Evolutionary conservation across 164 flowering plant species (phyloP).

Genomic region (Piper betle): DNA sequence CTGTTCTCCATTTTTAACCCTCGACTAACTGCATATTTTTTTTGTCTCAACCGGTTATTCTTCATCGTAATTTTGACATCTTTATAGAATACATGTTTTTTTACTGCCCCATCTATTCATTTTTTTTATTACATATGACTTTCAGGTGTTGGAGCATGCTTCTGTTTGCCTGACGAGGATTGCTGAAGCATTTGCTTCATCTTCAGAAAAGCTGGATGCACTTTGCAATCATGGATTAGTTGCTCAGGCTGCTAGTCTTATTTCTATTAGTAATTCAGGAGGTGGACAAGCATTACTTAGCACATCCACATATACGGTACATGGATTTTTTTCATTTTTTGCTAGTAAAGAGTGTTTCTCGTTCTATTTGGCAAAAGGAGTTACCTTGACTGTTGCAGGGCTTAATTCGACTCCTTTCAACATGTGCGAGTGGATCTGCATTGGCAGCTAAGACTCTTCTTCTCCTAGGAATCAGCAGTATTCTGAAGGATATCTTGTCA

Average conservation of each 20-base stretch:
- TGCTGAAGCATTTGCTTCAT: conserved; percentile 88
- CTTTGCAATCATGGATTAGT: conserved; percentile 93
- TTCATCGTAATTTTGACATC: background rate
- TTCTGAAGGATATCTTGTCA: conserved; percentile 79
- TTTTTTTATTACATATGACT: background rate
- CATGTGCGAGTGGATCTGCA: conserved; percentile 93
- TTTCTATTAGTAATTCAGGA: conserved; percentile 71
- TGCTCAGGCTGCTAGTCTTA: conserved; percentile 80
- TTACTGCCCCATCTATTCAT: background rate
- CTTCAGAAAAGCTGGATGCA: conserved; percentile 83
- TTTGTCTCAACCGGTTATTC: background rate
- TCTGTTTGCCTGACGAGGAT: conserved; percentile 93
- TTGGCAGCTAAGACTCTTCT: conserved; percentile 81
- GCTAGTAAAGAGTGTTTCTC: background rate
- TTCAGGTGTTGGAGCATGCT: conserved; percentile 91
- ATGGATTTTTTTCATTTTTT: conserved; percentile 11
- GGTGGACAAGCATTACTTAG: conserved; percentile 96
- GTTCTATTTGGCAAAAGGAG: background rate
- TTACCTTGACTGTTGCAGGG: conserved; percentile 40
- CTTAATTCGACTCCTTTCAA: conserved; percentile 80
- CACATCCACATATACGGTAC: conserved; percentile 88
- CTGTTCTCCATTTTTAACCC: no score
- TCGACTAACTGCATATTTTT: background rate
- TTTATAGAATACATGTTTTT: background rate
- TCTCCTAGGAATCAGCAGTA: conserved; percentile 88